These are phyloP conservation scores for Mycothermus thermophilus DNA, from an alignment of 495 filamentous ascomycete genomes.

Conservation along the genomic window DNA sequence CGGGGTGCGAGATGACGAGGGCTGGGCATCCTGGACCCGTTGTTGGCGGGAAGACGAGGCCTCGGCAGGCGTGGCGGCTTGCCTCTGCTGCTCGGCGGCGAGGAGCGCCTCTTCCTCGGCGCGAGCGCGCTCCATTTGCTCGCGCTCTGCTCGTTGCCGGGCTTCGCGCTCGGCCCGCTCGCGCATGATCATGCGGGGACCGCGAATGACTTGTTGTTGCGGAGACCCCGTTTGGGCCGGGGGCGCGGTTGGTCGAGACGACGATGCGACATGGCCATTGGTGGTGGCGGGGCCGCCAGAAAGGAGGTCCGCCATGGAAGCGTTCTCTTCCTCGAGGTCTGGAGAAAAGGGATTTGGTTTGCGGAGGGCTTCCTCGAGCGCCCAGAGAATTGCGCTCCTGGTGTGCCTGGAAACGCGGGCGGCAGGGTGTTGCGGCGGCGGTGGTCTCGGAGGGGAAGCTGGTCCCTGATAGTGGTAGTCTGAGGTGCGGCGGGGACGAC, in stretches of 20 bases:
- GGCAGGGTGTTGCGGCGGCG: conserved; percentile 17
- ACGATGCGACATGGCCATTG: conserved; percentile 36
- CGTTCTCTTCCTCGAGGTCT: conserved; percentile 79
- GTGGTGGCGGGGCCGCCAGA: conserved; percentile 32
- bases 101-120: conserved; percentile 40
- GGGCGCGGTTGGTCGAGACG: conserved; percentile 26
- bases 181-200: conserved; percentile 64
- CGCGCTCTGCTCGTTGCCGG: conserved; percentile 46
- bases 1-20: conserved; percentile 4
- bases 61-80: too few species aligned
- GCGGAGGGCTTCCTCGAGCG: conserved; percentile 81
- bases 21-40: conserved; percentile 16
- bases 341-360: conserved; percentile 72
- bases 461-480: conserved; percentile 9
- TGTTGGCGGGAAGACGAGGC: too few species aligned
- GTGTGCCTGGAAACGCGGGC: conserved; percentile 34
- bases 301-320: conserved; percentile 79
- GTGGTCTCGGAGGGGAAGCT: conserved; percentile 13
- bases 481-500: too few species aligned
- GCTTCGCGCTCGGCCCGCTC: conserved; percentile 52
- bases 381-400: conserved; percentile 65
- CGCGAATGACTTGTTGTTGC: conserved; percentile 32
- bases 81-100: conserved; percentile 34
- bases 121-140: conserved; percentile 33
- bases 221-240: conserved; percentile 36